Evolutionary conservation across 2,329 filamentous ascomycete genomes (phyloP).

Genomic region (Fusarium newnesense): DNA sequence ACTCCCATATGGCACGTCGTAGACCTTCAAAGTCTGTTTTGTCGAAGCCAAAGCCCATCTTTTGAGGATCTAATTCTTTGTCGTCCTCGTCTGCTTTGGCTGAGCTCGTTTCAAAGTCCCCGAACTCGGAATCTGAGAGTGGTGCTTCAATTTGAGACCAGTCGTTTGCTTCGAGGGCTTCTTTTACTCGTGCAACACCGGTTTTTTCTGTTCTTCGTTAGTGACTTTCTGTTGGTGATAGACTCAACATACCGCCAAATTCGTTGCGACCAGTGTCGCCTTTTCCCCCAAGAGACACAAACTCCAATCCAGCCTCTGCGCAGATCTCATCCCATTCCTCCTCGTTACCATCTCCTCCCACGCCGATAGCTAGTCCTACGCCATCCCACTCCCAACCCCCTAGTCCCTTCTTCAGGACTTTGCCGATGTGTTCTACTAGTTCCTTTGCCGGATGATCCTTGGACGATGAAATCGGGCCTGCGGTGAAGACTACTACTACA

Average conservation of each 20-base stretch:
- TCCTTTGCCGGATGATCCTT: constrained; percentile 45
- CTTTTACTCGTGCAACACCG: constrained; percentile 67
- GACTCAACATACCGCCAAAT: constrained; percentile 62
- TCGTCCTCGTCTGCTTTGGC: constrained; percentile 47
- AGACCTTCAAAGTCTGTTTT: constrained; percentile 63
- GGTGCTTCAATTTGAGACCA: constrained; percentile 58
- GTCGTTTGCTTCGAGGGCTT: constrained; percentile 74
- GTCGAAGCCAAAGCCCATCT: constrained; percentile 64
- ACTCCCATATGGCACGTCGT: constrained; percentile 62
- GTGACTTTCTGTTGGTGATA: neutral
- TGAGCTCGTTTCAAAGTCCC: constrained; percentile 48
- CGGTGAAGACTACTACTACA: constrained; percentile 58
- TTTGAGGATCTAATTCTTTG: constrained; percentile 57
- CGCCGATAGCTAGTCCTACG: constrained; percentile 67
- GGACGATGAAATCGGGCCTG: constrained; percentile 28
- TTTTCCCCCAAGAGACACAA: constrained; percentile 62
- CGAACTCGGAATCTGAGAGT: constrained; percentile 45
- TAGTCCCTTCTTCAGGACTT: constrained; percentile 65
- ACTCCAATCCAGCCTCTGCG: constrained; percentile 68
- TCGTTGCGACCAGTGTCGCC: constrained; percentile 60
- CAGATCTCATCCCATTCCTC: constrained; percentile 72
- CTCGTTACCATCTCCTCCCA: constrained; percentile 58
- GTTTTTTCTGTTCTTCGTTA: constrained; percentile 60
- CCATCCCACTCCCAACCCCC: constrained; percentile 74
- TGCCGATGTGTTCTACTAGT: constrained; percentile 63